Percentiles rank a stretch among this genome's conserved stretches.
These are phyloP conservation scores for Elaeis guineensis DNA, from an alignment of 176 grass and related monocot genomes.

Conservation along the genomic window DNA sequence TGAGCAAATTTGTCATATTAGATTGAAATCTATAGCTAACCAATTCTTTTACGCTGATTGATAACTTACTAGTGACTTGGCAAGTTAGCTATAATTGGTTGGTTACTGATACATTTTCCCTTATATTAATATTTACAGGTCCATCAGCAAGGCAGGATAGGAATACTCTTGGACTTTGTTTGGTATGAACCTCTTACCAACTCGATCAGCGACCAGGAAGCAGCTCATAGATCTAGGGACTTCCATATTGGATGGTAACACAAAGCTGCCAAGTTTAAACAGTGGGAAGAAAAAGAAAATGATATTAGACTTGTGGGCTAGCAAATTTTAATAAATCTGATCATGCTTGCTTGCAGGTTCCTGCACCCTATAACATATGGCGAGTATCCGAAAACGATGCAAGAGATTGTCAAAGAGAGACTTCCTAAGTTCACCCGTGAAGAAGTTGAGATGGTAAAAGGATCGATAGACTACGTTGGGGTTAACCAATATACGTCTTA, in stretches of 20 bases:
- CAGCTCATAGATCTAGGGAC: constrained; percentile 80
- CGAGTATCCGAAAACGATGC: constrained; percentile 42
- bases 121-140: constrained; percentile 9
- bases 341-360: constrained; percentile 29
- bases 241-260: constrained; percentile 82
- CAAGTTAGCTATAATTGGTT: too few relatives aligned
- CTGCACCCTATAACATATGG: constrained; percentile 49
- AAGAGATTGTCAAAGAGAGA: constrained; percentile 49
- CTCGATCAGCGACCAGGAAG: constrained; percentile 53
- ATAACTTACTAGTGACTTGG: neutral
- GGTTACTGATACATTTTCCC: neutral
- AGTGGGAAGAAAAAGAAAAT: neutral
- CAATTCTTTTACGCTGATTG: neutral
- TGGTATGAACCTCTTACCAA: constrained; percentile 73
- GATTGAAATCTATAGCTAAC: too few relatives aligned
- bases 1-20: neutral
- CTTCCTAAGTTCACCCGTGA: constrained; percentile 41
- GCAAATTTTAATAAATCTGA: constrained; percentile 1
- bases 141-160: constrained; percentile 38
- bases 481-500: constrained; percentile 62
- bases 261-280: neutral
- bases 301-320: neutral
- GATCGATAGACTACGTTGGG: constrained; percentile 42
- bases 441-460: constrained; percentile 41
- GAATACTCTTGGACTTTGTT: constrained; percentile 51